Evolutionary conservation across 345 rosid genomes (phyloP), one percentile per base, ranked within the genome.

Genomic region (Gynandropsis gynandra): DNA sequence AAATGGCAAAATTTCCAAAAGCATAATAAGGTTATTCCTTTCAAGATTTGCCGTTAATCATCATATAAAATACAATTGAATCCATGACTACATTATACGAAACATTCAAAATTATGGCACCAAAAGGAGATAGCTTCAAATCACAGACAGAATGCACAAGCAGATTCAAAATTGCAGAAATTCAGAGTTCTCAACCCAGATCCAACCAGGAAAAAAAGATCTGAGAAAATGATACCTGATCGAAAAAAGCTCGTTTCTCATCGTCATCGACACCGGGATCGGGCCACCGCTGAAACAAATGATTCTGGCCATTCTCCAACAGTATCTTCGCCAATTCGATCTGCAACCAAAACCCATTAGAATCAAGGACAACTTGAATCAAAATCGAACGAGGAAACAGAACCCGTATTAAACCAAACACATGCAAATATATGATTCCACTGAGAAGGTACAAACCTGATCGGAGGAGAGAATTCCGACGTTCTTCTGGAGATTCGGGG

Each of bases 261-360:
- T 66, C 61, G 38, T 84, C 96, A 38, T 72, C 80, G 24, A 74
- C 76, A 12, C 98, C 93, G 6, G 80, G 84, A 41, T 66, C 81
- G 10, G 89, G 55, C 98, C 98, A 90, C 42, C 82, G 74, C 62
- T 61, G 54, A 59, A 90, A 87, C 65, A 87, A 58, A 65, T 80
- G 89, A 58, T 39, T 61, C 85, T 90, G 98, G 20, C 79, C 85
- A 72, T 72, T 72, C 61, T 80, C 84, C 40, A 79, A 42, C 56
- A 90, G 42, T 68, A 77, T 67, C 76, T 79, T 79, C 8, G 93
- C 95, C 77, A 90, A 62, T 63, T 77, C 82, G 58, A 82, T 56
- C 98, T 90, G 72, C 52, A 59, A 62, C 24, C 36, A 38, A 58
- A 54, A 33, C 34, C 14, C 41, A 24, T 2, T 15, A 10, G 27